Base-by-base conservation (phyloP, 352 stramenopile genomes). In the Globisporangium nagaii region DNA sequence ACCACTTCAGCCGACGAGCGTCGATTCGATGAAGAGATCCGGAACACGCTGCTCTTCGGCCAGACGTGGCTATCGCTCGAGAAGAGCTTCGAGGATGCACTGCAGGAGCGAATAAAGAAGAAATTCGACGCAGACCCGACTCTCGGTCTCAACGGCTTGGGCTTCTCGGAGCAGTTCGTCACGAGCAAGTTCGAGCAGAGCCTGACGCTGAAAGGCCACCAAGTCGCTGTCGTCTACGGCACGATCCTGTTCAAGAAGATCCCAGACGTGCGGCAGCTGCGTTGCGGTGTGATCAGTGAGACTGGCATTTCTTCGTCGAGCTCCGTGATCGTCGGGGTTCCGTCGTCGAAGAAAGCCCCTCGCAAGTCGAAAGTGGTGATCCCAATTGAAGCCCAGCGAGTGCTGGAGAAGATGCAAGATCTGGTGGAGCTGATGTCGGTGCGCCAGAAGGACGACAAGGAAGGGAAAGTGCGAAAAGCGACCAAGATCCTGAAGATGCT, bases 401-500 rank as follows among this genome's bases (percentile, higher is more conserved):
- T 95, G 17, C 48, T 94, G 37, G 85, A 95, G 46, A 95, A 95
- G 53, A 93, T 91, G 79, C 84, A 95, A 55, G 85, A 93, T 42
- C 60, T 95, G 1, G 78, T 95, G 34, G 82, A 94, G 52, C 63
- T 93, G 3, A 95, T 95, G 85, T 74, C 84, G 3, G 86, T 87
- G 27, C 81, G 83, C 4, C 83, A 92, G 58, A 95, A 95, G 58
- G 85, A 95, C 49, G 85, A 94, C 64, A 93, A 95, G 59, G 85
- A 95, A 70, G 82, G 68, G 10, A 95, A 94, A 62, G 85, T 94
- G n/a, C 73, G 85, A 11, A 95, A 95, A 46, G 85, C 85, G 0
- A 94, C 83, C 4, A 95, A 95, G 62, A 93, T 95, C 57, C 43
- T 95, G 24, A 91, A 93, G 63, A 90, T 95, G 81, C 70, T 95